phyloP scores from a whole-genome alignment of 805 yeast genomes.

The Starmerella potacharoeniae region DNA sequence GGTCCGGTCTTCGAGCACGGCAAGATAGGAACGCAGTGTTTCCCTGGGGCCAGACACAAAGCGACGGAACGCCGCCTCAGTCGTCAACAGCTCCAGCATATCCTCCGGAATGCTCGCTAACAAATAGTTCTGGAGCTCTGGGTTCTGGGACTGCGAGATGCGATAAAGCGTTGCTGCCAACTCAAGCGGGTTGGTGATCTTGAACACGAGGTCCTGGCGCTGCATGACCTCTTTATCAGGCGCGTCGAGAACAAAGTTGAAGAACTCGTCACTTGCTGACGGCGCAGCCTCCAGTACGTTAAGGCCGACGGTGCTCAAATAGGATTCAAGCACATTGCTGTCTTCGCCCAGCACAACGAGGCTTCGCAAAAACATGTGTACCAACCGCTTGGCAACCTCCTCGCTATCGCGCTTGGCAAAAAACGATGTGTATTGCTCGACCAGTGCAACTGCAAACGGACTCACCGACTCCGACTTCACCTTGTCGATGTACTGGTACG shows the following conservation, averaged over 20 bases:
- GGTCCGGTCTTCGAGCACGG: background rate
- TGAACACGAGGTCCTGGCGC: conserved; percentile 20
- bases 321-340: background rate
- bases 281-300: no score
- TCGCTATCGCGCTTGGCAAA: conserved; percentile 2
- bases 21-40: conserved; percentile 6
- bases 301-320: background rate
- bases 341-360: conserved; percentile 22
- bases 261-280: conserved; percentile 17
- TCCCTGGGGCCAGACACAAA: conserved; percentile 2
- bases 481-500: conserved; percentile 72
- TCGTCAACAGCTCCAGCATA: conserved; percentile 3
- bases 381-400: conserved; percentile 12
- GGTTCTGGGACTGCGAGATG: background rate
- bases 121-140: conserved; percentile 12
- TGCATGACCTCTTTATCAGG: conserved; percentile 3
- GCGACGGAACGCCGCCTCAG: conserved; percentile 7
- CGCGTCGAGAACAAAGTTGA: conserved; percentile 21
- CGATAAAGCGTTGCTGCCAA: conserved; percentile 21
- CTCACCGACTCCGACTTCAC: conserved; percentile 35
- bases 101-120: conserved; percentile 20
- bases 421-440: conserved; percentile 42
- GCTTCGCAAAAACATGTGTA: conserved; percentile 17
- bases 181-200: conserved; percentile 20
- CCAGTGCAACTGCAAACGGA: conserved; percentile 44